phyloP scores from a whole-genome alignment of 2,329 filamentous ascomycete species.

The Sarocladium oryzae region DNA sequence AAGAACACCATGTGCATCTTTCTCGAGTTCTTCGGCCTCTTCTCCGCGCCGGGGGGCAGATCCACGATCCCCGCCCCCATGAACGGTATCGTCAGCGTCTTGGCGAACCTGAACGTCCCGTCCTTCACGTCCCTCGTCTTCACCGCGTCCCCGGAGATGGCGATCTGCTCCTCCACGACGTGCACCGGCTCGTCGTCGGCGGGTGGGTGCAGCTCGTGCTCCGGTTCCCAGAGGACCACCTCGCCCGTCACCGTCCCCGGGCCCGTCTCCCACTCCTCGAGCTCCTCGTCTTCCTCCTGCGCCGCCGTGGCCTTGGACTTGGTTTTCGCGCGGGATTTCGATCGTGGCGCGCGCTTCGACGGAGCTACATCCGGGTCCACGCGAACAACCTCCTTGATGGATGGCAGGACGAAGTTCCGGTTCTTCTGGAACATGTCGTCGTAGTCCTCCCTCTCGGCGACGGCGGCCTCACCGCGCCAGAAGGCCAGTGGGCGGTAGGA shows the following conservation, averaged over 20 bases:
- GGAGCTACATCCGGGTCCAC: slow-evolving; percentile 51
- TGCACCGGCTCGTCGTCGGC: slow-evolving; percentile 48
- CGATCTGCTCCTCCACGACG: slow-evolving; percentile 48
- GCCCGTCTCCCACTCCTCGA: slow-evolving; percentile 67
- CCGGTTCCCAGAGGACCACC: slow-evolving; percentile 57
- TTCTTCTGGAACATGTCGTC: slow-evolving; percentile 34
- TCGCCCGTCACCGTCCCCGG: slow-evolving; percentile 57
- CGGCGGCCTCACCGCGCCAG: slow-evolving; percentile 78
- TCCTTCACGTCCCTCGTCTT: slow-evolving; percentile 52
- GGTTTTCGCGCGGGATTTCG: slow-evolving; percentile 22
- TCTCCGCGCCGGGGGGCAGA: slow-evolving; percentile 73
- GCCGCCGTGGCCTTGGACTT: slow-evolving; percentile 3
- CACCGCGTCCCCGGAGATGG: slow-evolving; percentile 49
- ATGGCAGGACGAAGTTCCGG: slow-evolving; percentile 52
- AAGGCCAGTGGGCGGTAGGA: slow-evolving; percentile 74
- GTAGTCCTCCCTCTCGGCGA: slow-evolving; percentile 57
- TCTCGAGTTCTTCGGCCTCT: slow-evolving; percentile 84
- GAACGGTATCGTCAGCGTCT: slow-evolving; percentile 77
- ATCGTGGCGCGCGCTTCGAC: slow-evolving; percentile 18
- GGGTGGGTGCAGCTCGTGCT: slow-evolving; percentile 47
- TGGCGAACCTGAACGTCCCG: slow-evolving; percentile 79
- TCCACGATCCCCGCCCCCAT: slow-evolving; percentile 89
- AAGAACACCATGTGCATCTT: slow-evolving; percentile 99
- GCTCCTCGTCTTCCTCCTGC: slow-evolving; percentile 47
- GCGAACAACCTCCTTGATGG: slow-evolving; percentile 71